Evolutionary conservation across 805 yeast genomes (phyloP).

Genomic region (Candida jianshihensis): DNA sequence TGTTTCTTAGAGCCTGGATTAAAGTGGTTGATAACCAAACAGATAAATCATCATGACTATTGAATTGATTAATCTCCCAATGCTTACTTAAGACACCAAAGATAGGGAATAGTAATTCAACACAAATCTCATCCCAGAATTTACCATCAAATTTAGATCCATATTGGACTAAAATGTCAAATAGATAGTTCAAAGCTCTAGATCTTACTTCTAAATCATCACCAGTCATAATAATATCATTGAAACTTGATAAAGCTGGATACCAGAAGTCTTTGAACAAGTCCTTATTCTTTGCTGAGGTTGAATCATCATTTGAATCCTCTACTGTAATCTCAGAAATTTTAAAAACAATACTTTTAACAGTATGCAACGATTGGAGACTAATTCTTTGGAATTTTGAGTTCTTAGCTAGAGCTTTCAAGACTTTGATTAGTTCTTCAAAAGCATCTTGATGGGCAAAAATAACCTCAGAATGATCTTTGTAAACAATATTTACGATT

Average conservation of each 20-base stretch:
- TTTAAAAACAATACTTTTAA: constrained; percentile 53
- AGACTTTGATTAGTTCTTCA: constrained; percentile 59
- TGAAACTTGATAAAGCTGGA: constrained; percentile 79
- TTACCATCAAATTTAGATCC: constrained; percentile 69
- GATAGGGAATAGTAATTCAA: constrained; percentile 79
- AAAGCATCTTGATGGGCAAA: constrained; percentile 60
- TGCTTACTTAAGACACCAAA: constrained; percentile 72
- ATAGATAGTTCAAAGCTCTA: constrained; percentile 73
- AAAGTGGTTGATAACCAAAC: constrained; percentile 96
- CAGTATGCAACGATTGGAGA: constrained; percentile 70
- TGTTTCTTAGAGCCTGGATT: constrained; percentile 87
- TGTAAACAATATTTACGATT: constrained; percentile 54
- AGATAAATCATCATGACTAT: constrained; percentile 75
- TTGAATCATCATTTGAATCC: constrained; percentile 14
- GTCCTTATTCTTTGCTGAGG: constrained; percentile 29
- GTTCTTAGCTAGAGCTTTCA: constrained; percentile 79
- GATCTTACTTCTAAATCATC: constrained; percentile 93
- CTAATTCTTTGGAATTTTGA: constrained; percentile 74
- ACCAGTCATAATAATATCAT: constrained; percentile 87
- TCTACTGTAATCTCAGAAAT: constrained; percentile 41
- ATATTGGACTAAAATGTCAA: constrained; percentile 70
- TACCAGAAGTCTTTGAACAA: constrained; percentile 63
- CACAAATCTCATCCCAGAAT: constrained; percentile 81
- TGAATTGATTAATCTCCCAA: constrained; percentile 64
- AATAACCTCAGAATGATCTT: constrained; percentile 55